Evolutionary conservation across 768 basidiomycete species (phyloP).

Genomic region (Rhizopogon vinicolor): DNA sequence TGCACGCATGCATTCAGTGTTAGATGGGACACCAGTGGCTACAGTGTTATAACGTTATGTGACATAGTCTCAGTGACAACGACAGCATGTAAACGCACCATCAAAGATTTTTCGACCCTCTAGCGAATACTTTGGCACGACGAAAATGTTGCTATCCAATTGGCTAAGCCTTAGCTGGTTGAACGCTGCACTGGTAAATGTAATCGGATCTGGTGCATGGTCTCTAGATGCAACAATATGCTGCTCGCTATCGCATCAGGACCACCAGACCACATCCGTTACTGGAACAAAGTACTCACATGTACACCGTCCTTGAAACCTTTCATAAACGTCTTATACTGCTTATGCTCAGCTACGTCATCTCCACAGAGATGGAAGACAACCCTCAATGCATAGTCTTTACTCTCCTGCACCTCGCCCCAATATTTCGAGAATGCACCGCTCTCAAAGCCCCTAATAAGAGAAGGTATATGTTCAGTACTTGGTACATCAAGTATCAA

Average conservation of each 20-base stretch:
- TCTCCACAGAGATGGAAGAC: conserved; percentile 72
- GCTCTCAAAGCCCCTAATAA: conserved; percentile 45
- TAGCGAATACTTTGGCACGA: conserved; percentile 51
- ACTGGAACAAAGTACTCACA: conserved; percentile 37
- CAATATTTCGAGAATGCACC: conserved; percentile 46
- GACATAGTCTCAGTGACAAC: neutral
- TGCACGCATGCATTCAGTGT: conserved; percentile 37
- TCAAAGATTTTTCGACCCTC: conserved; percentile 35
- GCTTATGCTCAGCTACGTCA: conserved; percentile 62
- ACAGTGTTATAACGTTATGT: conserved; percentile 14
- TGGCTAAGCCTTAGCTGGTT: conserved; percentile 69
- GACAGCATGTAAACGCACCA: conserved; percentile 16
- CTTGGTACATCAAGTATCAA: neutral
- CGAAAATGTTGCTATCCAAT: conserved; percentile 72
- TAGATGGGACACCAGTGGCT: conserved; percentile 40
- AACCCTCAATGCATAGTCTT: conserved; percentile 40
- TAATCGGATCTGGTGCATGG: conserved; percentile 57
- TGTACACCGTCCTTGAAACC: conserved; percentile 55
- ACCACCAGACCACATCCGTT: neutral
- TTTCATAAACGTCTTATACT: conserved; percentile 71
- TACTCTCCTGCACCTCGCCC: conserved; percentile 35
- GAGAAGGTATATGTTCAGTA: conserved; percentile 21
- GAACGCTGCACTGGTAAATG: conserved; percentile 70
- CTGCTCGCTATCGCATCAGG: conserved; percentile 32
- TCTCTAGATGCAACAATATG: conserved; percentile 71